Percentiles rank a stretch among this genome's conserved stretches.
phyloP scores from a whole-genome alignment of 2,329 filamentous ascomycete species.

The Elsinoe batatas region DNA sequence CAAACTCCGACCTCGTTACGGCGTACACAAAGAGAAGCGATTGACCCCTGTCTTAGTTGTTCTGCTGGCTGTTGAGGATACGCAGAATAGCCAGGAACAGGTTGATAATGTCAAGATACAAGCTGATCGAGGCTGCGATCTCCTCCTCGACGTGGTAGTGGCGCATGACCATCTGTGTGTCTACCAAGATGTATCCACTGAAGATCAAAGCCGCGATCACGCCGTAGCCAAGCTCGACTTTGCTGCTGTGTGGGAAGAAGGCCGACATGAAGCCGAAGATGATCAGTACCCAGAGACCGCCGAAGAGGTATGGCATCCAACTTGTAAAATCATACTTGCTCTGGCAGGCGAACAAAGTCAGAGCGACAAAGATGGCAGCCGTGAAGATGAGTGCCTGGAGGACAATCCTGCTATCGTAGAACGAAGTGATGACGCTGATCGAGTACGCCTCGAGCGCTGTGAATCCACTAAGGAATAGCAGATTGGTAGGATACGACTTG shows the following conservation, averaged over 20 bases:
- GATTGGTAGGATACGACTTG: constrained; percentile 80
- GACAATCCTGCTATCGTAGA: constrained; percentile 75
- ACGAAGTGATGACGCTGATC: constrained; percentile 84
- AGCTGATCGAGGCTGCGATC: constrained; percentile 79
- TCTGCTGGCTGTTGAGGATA: constrained; percentile 91
- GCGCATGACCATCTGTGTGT: constrained; percentile 90
- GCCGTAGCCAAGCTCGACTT: constrained; percentile 76
- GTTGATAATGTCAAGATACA: constrained; percentile 96
- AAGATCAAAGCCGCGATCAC: constrained; percentile 77
- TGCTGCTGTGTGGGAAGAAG: constrained; percentile 79
- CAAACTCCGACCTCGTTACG: constrained; percentile 1
- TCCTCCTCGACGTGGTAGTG: constrained; percentile 98
- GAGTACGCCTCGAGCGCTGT: constrained; percentile 89
- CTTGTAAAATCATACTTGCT: constrained; percentile 96
- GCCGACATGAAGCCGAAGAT: constrained; percentile 86
- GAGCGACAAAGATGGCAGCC: constrained; percentile 51
- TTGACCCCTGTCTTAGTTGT: constrained; percentile 54
- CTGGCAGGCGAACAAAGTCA: constrained; percentile 84
- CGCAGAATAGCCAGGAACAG: constrained; percentile 90
- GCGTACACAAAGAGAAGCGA: neutral
- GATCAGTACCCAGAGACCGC: constrained; percentile 77
- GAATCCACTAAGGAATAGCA: constrained; percentile 84
- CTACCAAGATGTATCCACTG: constrained; percentile 87
- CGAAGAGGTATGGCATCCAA: constrained; percentile 94
- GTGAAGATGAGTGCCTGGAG: constrained; percentile 86